A percentile compares a stretch with the other conserved stretches of the same genome.
phyloP scores from a whole-genome alignment of 192 early-diverging fungal genomes.

The Thamnidium elegans region DNA sequence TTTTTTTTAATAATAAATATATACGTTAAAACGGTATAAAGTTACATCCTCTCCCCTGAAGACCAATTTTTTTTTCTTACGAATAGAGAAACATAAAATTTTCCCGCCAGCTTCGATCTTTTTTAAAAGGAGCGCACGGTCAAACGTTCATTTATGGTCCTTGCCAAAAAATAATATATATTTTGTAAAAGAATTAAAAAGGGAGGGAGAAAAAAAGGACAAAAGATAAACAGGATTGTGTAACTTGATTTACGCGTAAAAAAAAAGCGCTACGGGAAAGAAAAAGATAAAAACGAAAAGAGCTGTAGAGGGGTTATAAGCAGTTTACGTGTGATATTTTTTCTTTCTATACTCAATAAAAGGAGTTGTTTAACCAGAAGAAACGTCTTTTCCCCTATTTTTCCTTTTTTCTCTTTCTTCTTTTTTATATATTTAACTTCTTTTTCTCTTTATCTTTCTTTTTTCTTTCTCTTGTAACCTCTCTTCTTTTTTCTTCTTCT shows the following conservation, averaged over 20 bases:
- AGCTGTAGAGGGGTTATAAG: too few relatives aligned
- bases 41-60: not conserved
- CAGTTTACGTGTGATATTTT: too few relatives aligned
- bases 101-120: conserved; percentile 12
- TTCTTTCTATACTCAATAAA: too few relatives aligned
- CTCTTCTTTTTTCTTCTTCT: not conserved
- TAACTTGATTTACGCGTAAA: not conserved
- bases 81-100: not conserved
- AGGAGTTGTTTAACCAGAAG: too few relatives aligned
- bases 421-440: not conserved
- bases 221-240: not conserved
- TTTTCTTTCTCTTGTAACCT: not conserved
- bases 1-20: too few relatives aligned
- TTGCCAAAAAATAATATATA: too few relatives aligned
- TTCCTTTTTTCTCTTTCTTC: not conserved
- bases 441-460: not conserved
- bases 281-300: not conserved
- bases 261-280: not conserved
- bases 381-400: not conserved
- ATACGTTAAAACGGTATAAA: not conserved
- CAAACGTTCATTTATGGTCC: not conserved
- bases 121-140: conserved; percentile 9
- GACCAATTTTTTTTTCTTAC: not conserved
- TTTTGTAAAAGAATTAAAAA: not conserved
- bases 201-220: not conserved